phyloP scores from a whole-genome alignment of 1,284 basidiomycete genomes.

The Sanguinoderma infundibulare region DNA sequence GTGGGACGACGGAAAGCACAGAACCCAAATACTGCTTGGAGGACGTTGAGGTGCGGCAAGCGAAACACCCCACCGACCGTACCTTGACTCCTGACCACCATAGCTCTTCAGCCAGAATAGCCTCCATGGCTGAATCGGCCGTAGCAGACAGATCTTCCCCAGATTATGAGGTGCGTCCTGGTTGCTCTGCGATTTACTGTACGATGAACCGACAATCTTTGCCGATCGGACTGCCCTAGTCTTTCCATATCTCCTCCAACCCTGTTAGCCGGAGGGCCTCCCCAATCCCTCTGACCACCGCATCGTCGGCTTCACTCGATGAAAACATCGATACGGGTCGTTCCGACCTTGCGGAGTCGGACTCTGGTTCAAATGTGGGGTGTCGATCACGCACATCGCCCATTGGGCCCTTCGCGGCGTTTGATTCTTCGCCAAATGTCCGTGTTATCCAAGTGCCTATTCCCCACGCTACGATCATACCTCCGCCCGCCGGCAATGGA shows the following conservation, averaged over 20 bases:
- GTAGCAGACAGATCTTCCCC: background rate
- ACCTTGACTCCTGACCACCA: background rate
- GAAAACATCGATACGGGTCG: background rate
- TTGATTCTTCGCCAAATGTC: background rate
- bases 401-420: background rate
- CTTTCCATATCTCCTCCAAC: slow-evolving; percentile 2
- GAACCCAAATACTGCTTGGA: background rate
- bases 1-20: background rate
- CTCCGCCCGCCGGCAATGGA: background rate
- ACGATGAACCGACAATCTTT: background rate
- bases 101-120: background rate
- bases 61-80: background rate
- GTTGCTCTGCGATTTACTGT: background rate
- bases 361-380: background rate
- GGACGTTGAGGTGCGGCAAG: background rate
- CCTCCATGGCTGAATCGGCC: background rate
- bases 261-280: slow-evolving; percentile 9
- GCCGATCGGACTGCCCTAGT: background rate
- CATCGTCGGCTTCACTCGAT: background rate
- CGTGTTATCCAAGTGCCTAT: background rate
- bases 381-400: background rate
- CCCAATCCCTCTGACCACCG: background rate
- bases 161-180: background rate
- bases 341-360: background rate
- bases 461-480: background rate